phyloP scores from a whole-genome alignment of 208 protist genomes.

The Crithidia brevicula region DNA sequence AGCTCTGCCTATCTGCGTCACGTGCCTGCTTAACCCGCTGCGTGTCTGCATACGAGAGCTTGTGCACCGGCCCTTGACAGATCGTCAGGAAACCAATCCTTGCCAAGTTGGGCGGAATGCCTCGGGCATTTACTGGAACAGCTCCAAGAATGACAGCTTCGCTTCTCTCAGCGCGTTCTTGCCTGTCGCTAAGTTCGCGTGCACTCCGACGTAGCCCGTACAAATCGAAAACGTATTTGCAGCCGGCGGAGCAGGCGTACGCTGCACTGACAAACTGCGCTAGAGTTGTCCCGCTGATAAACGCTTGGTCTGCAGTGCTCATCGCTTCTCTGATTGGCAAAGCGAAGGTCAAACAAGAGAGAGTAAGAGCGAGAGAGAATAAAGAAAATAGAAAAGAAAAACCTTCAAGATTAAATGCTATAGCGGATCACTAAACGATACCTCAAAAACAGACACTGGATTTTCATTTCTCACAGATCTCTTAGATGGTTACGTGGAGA shows the following conservation, averaged over 20 bases:
- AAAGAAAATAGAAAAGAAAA: too few relatives aligned
- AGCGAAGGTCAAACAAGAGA: not conserved
- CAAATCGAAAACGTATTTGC: conserved; percentile 39
- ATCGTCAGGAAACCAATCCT: conserved; percentile 46
- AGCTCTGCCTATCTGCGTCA: not conserved
- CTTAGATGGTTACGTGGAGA: too few relatives aligned
- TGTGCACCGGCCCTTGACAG: conserved; percentile 53
- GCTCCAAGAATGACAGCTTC: conserved; percentile 47
- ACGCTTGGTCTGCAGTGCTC: conserved; percentile 31
- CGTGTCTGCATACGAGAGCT: conserved; percentile 59
- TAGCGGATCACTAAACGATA: too few relatives aligned
- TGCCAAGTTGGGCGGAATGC: not conserved
- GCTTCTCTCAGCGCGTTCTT: conserved; percentile 20
- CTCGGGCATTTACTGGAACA: not conserved
- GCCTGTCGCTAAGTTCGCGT: conserved; percentile 40
- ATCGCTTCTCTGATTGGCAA: not conserved
- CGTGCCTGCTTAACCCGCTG: conserved; percentile 14
- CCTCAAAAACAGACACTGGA: too few relatives aligned
- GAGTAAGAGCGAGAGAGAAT: too few relatives aligned
- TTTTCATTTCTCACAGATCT: too few relatives aligned
- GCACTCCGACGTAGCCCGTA: conserved; percentile 43
- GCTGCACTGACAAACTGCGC: conserved; percentile 52
- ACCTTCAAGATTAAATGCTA: too few relatives aligned
- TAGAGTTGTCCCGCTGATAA: conserved; percentile 52
- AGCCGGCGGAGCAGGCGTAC: conserved; percentile 8